phyloP scores from a whole-genome alignment of 225 moss, liverwort and hornwort species.

The Straminergon stramineum region DNA sequence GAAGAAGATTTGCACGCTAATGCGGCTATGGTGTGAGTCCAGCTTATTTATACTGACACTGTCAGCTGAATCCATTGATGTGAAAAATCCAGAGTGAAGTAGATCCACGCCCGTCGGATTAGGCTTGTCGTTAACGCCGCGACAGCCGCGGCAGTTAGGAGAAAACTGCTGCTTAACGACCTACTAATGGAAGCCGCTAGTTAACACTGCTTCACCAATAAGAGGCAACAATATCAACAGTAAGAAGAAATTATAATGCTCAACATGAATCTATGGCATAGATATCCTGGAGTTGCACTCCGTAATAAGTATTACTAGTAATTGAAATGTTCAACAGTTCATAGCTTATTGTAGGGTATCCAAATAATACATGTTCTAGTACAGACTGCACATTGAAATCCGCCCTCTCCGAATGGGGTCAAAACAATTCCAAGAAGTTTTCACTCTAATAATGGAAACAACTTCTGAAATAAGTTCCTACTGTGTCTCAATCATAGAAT shows the following conservation, averaged over 20 bases:
- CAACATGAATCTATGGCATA: background rate
- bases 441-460: background rate
- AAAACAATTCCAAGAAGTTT: background rate
- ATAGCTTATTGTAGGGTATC: background rate
- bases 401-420: background rate
- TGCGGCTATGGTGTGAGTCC: conserved; percentile 17
- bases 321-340: too few relatives aligned
- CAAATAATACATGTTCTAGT: background rate
- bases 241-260: background rate
- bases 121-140: conserved; percentile 1
- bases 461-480: background rate
- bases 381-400: background rate
- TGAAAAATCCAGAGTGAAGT: background rate
- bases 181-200: conserved; percentile 22
- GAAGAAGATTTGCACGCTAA: background rate
- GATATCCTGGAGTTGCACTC: background rate
- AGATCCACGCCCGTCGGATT: conserved; percentile 15
- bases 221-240: background rate
- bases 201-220: background rate
- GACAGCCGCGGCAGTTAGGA: conserved; percentile 26
- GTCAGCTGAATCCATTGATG: conserved; percentile 32
- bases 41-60: conserved; percentile 11
- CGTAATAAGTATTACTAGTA: too few relatives aligned
- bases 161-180: conserved; percentile 43
- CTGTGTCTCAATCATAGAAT: background rate